Evolutionary conservation across 352 stramenopile species (phyloP).

Genomic region (Globisporangium paroecandrum): DNA sequence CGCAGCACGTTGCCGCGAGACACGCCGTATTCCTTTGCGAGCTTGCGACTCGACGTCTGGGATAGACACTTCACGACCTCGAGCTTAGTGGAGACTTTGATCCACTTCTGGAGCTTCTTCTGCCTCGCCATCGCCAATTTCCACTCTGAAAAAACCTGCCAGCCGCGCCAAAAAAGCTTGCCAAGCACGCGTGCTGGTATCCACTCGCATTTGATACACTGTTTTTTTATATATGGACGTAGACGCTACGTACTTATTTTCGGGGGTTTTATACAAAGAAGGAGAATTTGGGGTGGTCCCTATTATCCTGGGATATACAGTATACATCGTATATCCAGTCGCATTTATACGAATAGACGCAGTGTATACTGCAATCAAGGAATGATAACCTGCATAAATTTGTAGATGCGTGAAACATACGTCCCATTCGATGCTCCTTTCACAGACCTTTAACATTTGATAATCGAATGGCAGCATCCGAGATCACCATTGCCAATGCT

Average conservation of each 20-base stretch:
- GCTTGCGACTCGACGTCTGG: not conserved
- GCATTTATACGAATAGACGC: too few species aligned
- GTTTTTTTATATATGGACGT: too few species aligned
- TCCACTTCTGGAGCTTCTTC: not conserved
- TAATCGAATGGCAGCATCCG: not conserved
- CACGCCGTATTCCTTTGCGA: not conserved
- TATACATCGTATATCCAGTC: too few species aligned
- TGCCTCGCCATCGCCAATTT: constrained; percentile 1
- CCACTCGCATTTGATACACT: not conserved
- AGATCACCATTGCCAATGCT: not conserved
- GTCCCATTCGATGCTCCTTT: too few species aligned
- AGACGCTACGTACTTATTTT: too few species aligned
- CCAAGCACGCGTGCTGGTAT: not conserved
- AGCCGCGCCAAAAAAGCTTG: not conserved
- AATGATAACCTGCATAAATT: too few species aligned
- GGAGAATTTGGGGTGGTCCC: too few species aligned
- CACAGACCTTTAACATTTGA: not conserved
- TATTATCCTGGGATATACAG: too few species aligned
- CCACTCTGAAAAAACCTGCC: not conserved
- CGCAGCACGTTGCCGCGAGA: constrained; percentile 1
- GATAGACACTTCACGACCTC: not conserved
- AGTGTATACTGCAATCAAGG: too few species aligned
- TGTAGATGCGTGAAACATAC: too few species aligned
- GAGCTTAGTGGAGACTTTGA: not conserved
- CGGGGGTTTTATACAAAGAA: too few species aligned